Percentiles rank a stretch among this genome's conserved stretches.
These are phyloP conservation scores for Dioscorea dumetorum DNA, from an alignment of 106 monocot genomes.

Conservation along the genomic window DNA sequence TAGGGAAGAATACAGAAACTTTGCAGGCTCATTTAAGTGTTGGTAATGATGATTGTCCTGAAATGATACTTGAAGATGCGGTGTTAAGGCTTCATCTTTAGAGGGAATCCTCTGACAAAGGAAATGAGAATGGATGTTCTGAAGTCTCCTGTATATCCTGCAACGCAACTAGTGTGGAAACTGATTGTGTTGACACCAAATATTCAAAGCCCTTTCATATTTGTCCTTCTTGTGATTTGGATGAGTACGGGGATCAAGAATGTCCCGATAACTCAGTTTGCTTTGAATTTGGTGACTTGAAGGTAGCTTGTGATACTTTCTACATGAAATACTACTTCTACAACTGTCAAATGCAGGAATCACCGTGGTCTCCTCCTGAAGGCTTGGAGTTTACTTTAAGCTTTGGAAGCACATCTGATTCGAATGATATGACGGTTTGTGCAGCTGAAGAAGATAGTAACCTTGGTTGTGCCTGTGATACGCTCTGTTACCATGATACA, in stretches of 20 bases:
- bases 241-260: slow-evolving; percentile 3
- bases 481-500: not conserved
- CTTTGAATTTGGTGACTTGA: slow-evolving; percentile 56
- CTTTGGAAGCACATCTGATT: slow-evolving; percentile 12
- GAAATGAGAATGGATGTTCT: slow-evolving; percentile 9
- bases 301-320: slow-evolving; percentile 80
- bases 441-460: slow-evolving; percentile 8
- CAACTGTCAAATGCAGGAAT: slow-evolving; percentile 55
- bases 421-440: slow-evolving; percentile 16
- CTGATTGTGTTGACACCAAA: slow-evolving; percentile 5
- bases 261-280: slow-evolving; percentile 7
- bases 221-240: not conserved
- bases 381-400: slow-evolving; percentile 38
- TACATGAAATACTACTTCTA: slow-evolving; percentile 78
- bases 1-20: slow-evolving; percentile 3
- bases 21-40: not conserved
- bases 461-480: slow-evolving; percentile 1
- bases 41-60: slow-evolving; percentile 2
- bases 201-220: slow-evolving; percentile 1
- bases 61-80: slow-evolving; percentile 6
- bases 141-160: slow-evolving; percentile 13
- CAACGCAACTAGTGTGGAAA: slow-evolving; percentile 2
- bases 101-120: slow-evolving; percentile 9
- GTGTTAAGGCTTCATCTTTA: slow-evolving; percentile 4
- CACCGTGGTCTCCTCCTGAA: slow-evolving; percentile 76